phyloP scores from a whole-genome alignment of 164 flowering plant genomes.

The Vitis rupestris region DNA sequence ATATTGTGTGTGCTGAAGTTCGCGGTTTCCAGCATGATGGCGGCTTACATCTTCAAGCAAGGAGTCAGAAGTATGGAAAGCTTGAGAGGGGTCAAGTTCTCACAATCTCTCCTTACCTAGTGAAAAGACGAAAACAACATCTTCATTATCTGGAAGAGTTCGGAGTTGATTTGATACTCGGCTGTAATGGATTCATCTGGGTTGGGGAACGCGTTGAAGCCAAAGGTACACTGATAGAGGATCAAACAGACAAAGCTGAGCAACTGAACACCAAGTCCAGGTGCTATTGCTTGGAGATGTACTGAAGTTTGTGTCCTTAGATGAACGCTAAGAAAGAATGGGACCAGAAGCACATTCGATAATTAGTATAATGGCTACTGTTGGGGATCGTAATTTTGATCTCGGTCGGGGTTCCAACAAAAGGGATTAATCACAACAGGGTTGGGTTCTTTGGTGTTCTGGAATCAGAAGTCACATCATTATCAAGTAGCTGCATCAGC shows the following conservation, averaged over 20 bases:
- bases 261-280: conserved; percentile 11
- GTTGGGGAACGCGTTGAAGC: conserved; percentile 79
- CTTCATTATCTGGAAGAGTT: conserved; percentile 79
- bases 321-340: no score
- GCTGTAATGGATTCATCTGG: conserved; percentile 94
- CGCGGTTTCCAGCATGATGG: conserved; percentile 93
- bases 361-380: no score
- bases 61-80: conserved; percentile 99
- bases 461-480: no score
- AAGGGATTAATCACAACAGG: no score
- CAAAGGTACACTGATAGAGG: conserved; percentile 56
- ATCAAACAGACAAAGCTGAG: conserved; percentile 39
- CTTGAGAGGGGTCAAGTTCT: conserved; percentile 89
- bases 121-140: conserved; percentile 88
- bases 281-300: no score
- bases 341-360: no score
- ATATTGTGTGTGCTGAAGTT: conserved; percentile 96
- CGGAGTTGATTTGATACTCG: conserved; percentile 83
- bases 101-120: conserved; percentile 70
- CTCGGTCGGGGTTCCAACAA: no score
- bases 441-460: no score
- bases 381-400: no score
- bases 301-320: no score
- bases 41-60: conserved; percentile 88
- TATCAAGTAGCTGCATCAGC: no score